Evolutionary conservation across 306 rosid genomes (phyloP).

Genomic region (Dryas octopetala): DNA sequence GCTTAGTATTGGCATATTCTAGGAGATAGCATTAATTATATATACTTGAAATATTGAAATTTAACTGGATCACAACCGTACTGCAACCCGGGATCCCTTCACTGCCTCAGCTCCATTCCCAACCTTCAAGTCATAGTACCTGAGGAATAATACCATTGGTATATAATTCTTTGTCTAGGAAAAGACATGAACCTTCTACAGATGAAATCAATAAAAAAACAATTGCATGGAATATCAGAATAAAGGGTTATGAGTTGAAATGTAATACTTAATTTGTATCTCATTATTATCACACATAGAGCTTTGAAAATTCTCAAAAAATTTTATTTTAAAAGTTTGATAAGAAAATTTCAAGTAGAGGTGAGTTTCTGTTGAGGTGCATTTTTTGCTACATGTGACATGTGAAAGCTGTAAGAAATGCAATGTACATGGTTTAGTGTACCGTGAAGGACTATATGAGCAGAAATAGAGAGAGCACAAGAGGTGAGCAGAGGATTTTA

Average conservation of each 20-base stretch:
- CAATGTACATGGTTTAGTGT: background rate
- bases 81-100: constrained; percentile 98
- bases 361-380: background rate
- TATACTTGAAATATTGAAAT: constrained; percentile 31
- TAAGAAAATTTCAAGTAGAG: background rate
- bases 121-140: constrained; percentile 96
- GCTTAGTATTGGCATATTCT: background rate
- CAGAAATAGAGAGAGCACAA: background rate
- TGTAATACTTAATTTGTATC: background rate
- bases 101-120: constrained; percentile 83
- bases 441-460: background rate
- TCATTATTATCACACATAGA: constrained; percentile 2
- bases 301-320: constrained; percentile 5
- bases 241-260: constrained; percentile 4
- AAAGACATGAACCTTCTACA: constrained; percentile 3
- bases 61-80: constrained; percentile 75
- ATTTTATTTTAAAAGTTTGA: background rate
- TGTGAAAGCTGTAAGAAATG: constrained; percentile 9
- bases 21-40: background rate
- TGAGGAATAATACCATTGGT: constrained; percentile 33
- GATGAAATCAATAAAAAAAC: constrained; percentile 16
- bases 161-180: constrained; percentile 7
- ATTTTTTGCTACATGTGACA: background rate
- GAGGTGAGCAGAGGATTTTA: constrained; percentile 13
- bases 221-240: constrained; percentile 1